A percentile compares a stretch with the other conserved stretches of the same genome.
phyloP scores from a whole-genome alignment of 176 grass and related monocot genomes.

The Miscanthus lutarioriparius region DNA sequence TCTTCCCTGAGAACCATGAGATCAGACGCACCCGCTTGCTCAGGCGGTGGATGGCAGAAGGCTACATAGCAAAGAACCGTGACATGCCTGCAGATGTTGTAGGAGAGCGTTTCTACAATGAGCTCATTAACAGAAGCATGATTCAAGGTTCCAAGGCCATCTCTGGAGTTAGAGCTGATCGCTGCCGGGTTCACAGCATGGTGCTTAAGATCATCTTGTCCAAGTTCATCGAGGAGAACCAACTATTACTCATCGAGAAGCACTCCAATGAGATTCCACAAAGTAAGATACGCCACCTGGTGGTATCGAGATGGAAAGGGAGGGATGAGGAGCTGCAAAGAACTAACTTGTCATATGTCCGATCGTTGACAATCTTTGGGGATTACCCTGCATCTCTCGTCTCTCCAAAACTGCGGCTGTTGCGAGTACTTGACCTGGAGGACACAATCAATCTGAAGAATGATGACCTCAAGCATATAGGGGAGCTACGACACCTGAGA shows the following conservation, averaged over 20 bases:
- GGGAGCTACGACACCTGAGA: slow-evolving; percentile 36
- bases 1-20: slow-evolving; percentile 57
- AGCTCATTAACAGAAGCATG: slow-evolving; percentile 54
- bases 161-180: neutral
- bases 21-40: slow-evolving; percentile 34
- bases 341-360: slow-evolving; percentile 5
- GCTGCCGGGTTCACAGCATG: slow-evolving; percentile 43
- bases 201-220: slow-evolving; percentile 44
- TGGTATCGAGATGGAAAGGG: slow-evolving; percentile 30
- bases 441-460: slow-evolving; percentile 3
- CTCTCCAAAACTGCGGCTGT: slow-evolving; percentile 11
- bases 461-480: slow-evolving; percentile 31
- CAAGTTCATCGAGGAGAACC: slow-evolving; percentile 48
- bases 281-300: slow-evolving; percentile 48
- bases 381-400: neutral
- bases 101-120: slow-evolving; percentile 30
- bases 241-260: slow-evolving; percentile 32
- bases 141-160: slow-evolving; percentile 27
- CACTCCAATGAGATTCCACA: neutral
- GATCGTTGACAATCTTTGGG: slow-evolving; percentile 45
- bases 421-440: slow-evolving; percentile 48
- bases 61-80: slow-evolving; percentile 24
- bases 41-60: slow-evolving; percentile 55
- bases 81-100: slow-evolving; percentile 35
- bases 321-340: neutral